Evolutionary conservation across 1,284 basidiomycete genomes (phyloP), one percentile per base, ranked within the genome.

Genomic region (Ganoderma lucidum): DNA sequence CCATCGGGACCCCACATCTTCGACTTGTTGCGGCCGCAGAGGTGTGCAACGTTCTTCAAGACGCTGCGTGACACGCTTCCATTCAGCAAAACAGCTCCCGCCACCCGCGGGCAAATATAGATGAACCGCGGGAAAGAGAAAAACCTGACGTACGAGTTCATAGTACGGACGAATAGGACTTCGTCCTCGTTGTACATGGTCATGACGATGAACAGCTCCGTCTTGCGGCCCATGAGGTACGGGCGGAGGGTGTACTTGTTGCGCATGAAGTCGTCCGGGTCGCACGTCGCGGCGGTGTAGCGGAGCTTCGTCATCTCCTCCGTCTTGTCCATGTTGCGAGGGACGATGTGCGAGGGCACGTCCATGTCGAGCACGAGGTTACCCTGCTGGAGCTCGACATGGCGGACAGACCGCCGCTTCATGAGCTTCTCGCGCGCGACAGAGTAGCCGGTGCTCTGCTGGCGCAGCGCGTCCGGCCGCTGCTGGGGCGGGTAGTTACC

Each of bases 161-260:
- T 96, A 5, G 96, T 96, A 76, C 87, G 88, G 75, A 87, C 85
- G 77, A 96, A 94, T 30, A 98, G 85, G 28, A 94, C 87, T 74
- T 97, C 94, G 78, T 97, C 94, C 82, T 98, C 97, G 80, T 98
- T 98, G 83, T 98, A 96, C 93, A 96, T 96, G 58, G 95, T 96
- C 93, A 96, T 95, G 63, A 96, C 95, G 76, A 99, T 96, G 79
- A 98, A 95, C 8, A 98, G 86, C 82, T 98, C 97, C 0, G 97
- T 98, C 73, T 91, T 88, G 56, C 96, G 91, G 30, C 91, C 90
- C 76, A 90, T 90, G 1, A 97, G 86, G 80, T 92, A 96, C n/a
- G 91, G 96, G 30, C 96, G 85, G 17, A 98, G 87, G 1, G 92
- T 90, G 81, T 96, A 97, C 71, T 91, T 90, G 65, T 87, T 87